These are phyloP conservation scores for Xanthoceras sorbifolium DNA, from an alignment of 345 rosid species.

Conservation along the genomic window DNA sequence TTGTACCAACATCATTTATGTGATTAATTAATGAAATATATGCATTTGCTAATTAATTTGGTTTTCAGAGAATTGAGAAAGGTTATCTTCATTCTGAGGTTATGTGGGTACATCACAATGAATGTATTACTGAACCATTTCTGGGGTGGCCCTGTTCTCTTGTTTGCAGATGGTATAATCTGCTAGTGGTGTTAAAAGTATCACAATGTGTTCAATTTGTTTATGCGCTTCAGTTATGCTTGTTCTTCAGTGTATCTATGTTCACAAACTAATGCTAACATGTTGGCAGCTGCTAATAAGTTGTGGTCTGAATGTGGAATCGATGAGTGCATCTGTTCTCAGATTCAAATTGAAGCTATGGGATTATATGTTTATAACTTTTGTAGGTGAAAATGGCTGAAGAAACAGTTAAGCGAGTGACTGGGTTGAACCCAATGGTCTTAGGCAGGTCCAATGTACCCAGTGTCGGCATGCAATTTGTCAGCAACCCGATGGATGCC, in stretches of 20 bases:
- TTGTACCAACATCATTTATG: conserved; percentile 1
- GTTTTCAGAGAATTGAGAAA: conserved; percentile 3
- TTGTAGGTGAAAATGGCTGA: conserved; percentile 98
- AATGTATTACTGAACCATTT: not conserved
- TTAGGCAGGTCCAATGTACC: conserved; percentile 56
- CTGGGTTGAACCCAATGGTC: conserved; percentile 77
- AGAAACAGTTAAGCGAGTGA: conserved; percentile 87
- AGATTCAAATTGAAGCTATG: conserved; percentile 17
- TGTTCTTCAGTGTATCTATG: not conserved
- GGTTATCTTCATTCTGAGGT: not conserved
- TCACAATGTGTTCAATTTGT: not conserved
- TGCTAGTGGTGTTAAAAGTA: not conserved
- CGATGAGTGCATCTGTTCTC: not conserved
- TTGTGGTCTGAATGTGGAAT: not conserved
- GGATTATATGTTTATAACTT: conserved; percentile 17
- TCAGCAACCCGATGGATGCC: conserved; percentile 33
- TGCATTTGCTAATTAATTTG: not conserved
- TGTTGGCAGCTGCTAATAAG: not conserved
- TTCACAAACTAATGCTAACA: conserved; percentile 3
- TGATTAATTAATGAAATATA: not conserved
- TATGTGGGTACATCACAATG: not conserved
- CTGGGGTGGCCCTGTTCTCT: not conserved
- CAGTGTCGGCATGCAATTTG: conserved; percentile 43
- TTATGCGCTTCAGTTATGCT: conserved; percentile 1
- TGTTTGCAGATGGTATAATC: conserved; percentile 8